Conservation (phyloP, 2,329 filamentous ascomycete genomes). For the Fusarium sp. region DNA sequence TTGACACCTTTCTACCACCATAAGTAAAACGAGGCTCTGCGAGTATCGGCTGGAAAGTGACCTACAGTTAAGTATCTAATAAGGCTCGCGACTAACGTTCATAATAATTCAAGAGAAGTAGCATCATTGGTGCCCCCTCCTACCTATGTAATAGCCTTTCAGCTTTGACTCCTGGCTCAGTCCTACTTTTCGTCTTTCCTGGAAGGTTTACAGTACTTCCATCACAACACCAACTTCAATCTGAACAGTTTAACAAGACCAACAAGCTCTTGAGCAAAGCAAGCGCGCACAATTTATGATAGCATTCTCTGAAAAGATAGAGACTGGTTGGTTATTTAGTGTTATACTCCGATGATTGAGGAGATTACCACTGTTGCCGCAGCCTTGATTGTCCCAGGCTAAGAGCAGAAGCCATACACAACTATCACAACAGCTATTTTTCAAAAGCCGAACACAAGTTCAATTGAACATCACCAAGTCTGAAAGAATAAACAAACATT, state of each 20-base stretch:
- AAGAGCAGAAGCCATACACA: conserved; percentile 8
- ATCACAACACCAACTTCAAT: conserved; percentile 1
- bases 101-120: conserved; percentile 4
- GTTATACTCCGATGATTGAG: conserved; percentile 29
- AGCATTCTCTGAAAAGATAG: background rate
- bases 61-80: conserved; percentile 20
- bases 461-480: background rate
- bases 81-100: conserved; percentile 24
- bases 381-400: conserved; percentile 41
- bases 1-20: conserved; percentile 8
- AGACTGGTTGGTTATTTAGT: background rate
- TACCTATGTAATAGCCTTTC: conserved; percentile 2
- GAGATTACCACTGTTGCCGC: conserved; percentile 24
- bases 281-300: background rate
- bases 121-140: background rate
- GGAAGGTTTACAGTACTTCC: conserved; percentile 40
- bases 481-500: background rate
- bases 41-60: conserved; percentile 1
- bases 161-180: conserved; percentile 1
- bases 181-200: conserved; percentile 1
- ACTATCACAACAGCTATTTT: conserved; percentile 2
- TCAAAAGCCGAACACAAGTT: background rate
- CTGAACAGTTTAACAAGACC: background rate
- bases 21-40: conserved; percentile 31
- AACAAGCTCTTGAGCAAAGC: background rate